Base-by-base conservation (phyloP, 345 rosid species). In the Populus nigra region DNA sequence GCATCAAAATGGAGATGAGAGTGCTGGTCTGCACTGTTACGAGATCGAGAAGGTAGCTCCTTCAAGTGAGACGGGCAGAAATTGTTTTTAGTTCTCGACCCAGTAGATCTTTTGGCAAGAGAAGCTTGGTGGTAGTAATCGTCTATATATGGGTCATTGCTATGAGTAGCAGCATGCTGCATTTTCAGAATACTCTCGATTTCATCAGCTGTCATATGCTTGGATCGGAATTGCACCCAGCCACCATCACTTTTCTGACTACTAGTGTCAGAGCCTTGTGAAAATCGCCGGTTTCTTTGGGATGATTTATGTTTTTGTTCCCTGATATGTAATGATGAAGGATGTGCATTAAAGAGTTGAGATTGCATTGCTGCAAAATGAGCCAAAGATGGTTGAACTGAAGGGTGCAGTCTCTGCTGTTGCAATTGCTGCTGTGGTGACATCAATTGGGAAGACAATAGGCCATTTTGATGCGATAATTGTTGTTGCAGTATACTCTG, bases 71-170 rank as follows among this genome's bases (percentile, higher is more conserved):
- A 86, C 50, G 99, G 99, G 84, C 80, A 92, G 83, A 96, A 92
- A 25, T 85, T 91, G 50, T 77, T 75, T 84, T 89, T 91, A 10
- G 50, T 20, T 84, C 93, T 87, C n/a, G 96, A 83, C 65, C 93
- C 97, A 0, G 87, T 5, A 29, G 90, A 84, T 49, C 80, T 89
- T 79, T 88, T 90, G 3, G 91, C 91, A 77, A 96, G 95, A 65
- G 89, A 82, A 80, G 99, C 99, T 86, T 92, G 99, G 78, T 92
- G 97, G 83, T 96, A 96, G 78, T 96, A 96, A 86, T 96, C 99
- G 85, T 93, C 93, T 27, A 92, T 72, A 61, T 96, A 96, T 4
- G 93, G 95, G 75, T 93, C 98, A 73, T 78, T 93, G 78, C 90
- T 84, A 85, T 96, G 97, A 0, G 92, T 88, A 33, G 93, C 87